A percentile compares a stretch with the other conserved stretches of the same genome.
phyloP scores from a whole-genome alignment of 2,329 filamentous ascomycete species.

The Juglanconis oblonga region DNA sequence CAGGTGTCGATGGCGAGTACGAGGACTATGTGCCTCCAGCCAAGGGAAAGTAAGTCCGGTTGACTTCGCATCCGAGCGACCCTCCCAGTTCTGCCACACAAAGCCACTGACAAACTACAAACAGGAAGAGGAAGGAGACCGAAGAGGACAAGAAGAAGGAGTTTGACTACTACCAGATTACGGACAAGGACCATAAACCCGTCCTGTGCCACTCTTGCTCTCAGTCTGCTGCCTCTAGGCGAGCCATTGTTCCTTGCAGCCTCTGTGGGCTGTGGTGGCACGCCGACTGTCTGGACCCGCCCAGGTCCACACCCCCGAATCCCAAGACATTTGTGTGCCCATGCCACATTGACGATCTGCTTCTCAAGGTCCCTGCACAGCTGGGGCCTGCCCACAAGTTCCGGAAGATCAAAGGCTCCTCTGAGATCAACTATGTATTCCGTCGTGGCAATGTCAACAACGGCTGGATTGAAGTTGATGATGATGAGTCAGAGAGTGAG shows the following conservation, averaged over 20 bases:
- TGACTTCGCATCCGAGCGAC: neutral
- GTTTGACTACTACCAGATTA: slow-evolving; percentile 65
- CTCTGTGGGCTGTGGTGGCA: slow-evolving; percentile 83
- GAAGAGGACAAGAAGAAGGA: slow-evolving; percentile 52
- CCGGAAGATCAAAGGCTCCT: slow-evolving; percentile 56
- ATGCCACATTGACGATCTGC: slow-evolving; percentile 75
- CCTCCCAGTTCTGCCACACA: neutral
- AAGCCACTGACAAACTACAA: slow-evolving; percentile 29
- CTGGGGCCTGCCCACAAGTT: slow-evolving; percentile 60
- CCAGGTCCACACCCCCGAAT: slow-evolving; percentile 73
- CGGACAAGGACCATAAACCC: slow-evolving; percentile 68
- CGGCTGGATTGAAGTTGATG: slow-evolving; percentile 68
- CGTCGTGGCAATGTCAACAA: slow-evolving; percentile 68
- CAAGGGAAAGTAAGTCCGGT: slow-evolving; percentile 62
- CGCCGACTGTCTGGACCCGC: slow-evolving; percentile 85
- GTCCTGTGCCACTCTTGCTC: slow-evolving; percentile 79
- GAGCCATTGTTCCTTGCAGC: slow-evolving; percentile 83
- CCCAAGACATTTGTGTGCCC: slow-evolving; percentile 85
- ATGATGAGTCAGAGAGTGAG: slow-evolving; percentile 39
- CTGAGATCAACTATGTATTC: slow-evolving; percentile 50
- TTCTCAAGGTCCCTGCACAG: slow-evolving; percentile 54
- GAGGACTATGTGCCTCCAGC: slow-evolving; percentile 58
- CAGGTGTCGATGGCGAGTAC: slow-evolving; percentile 75
- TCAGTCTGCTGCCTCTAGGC: slow-evolving; percentile 50
- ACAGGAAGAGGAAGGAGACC: slow-evolving; percentile 51